Base-by-base conservation (phyloP, 2,329 filamentous ascomycete species). In the Pseudogymnoascus sp. region DNA sequence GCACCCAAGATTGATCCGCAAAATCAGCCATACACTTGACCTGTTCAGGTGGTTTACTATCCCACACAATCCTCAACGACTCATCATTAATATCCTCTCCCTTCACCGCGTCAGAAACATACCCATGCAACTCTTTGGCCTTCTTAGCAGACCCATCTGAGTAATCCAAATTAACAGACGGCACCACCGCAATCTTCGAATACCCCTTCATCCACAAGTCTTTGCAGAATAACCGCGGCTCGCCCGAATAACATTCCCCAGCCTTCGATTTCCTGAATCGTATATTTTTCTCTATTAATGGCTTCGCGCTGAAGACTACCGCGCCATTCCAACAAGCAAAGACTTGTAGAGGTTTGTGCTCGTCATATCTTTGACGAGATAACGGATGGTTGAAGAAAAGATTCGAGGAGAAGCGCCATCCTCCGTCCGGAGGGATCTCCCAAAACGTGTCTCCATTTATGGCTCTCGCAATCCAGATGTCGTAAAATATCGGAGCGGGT, bases 281-380 rank as follows among this genome's bases (percentile, higher is more conserved):
- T 1, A 84, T 69, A 9, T 72, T 73, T 0, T 73, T 67, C 13
- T 75, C 71, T 4, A 82, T 62, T 9, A 85, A 68, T 0, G 81
- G 80, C 40, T 72, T 71, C 0, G 81, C 82, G 0, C 72, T 73
- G 60, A 85, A 78, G 0, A 76, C 77, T 0, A 75, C 75, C 0
- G 78, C 80, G 2, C 83, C 84, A 62, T 85, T 85, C 83, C 83
- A 86, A 69, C 84, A 86, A 0, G 82, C 71, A 64, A 83, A 86
- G 0, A 85, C 82, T 68, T 85, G 84, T 62, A 85, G 80, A 0
- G 83, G 81, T n/a, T 72, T 70, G 25, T 73, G 69, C 0, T 64
- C 63, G 0, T 65, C 52, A 58, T 77, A 77, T 2, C 76, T 70
- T 1, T 63, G 52, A 6, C 66, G 71, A 2, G 77, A 71, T 0